These are phyloP conservation scores for Candida smagusa DNA, from an alignment of 1,139 yeast species.

Conservation along the genomic window DNA sequence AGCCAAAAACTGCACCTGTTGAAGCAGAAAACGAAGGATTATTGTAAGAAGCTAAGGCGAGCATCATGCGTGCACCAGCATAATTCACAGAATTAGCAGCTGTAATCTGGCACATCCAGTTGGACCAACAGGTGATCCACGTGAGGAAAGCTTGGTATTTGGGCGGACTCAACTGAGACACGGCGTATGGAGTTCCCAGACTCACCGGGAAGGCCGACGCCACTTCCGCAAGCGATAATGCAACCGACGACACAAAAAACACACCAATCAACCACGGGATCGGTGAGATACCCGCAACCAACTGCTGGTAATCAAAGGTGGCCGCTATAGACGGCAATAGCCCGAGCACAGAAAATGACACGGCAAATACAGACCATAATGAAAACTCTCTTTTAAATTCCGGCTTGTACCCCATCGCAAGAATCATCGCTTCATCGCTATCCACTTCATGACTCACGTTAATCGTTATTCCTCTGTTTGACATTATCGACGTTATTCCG, in stretches of 20 bases:
- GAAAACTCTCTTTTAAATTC: constrained; percentile 71
- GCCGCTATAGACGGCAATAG: constrained; percentile 69
- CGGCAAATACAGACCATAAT: constrained; percentile 59
- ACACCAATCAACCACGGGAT: constrained; percentile 55
- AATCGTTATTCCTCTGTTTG: constrained; percentile 36
- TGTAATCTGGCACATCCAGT: constrained; percentile 53
- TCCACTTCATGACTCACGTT: constrained; percentile 47
- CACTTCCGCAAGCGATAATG: constrained; percentile 46
- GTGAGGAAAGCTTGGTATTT: constrained; percentile 52
- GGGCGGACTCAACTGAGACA: constrained; percentile 52
- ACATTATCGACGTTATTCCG: constrained; percentile 36
- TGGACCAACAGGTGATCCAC: constrained; percentile 25
- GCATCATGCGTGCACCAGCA: constrained; percentile 57
- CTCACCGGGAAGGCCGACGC: constrained; percentile 49
- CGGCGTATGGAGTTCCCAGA: constrained; percentile 50
- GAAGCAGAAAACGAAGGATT: constrained; percentile 14
- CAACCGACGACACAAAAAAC: constrained; percentile 48
- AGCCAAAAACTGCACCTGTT: constrained; percentile 20
- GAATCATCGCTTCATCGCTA: constrained; percentile 52
- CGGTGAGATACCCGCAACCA: constrained; percentile 51
- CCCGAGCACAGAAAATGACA: constrained; percentile 71
- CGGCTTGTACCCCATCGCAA: constrained; percentile 70
- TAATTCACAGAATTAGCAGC: constrained; percentile 65
- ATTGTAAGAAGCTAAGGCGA: constrained; percentile 45
- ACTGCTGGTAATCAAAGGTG: constrained; percentile 51